Base-by-base conservation (phyloP, 2,329 filamentous ascomycete species). In the Neofusicoccum ribis region DNA sequence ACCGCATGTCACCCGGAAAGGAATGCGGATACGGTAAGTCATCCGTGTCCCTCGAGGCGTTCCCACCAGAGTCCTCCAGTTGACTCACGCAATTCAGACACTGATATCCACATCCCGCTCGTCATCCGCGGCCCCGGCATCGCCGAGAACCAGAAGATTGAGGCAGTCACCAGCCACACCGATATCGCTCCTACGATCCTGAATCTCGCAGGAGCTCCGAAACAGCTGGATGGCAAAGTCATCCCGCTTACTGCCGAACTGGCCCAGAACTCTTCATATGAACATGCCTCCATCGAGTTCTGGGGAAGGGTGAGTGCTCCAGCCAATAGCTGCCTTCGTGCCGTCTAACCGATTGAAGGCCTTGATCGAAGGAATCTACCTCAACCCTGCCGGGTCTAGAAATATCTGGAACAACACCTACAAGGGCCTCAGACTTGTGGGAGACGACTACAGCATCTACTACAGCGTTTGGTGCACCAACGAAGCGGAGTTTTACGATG, bases 381-480 rank as follows among this genome's bases (percentile, higher is more conserved):
- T 63, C 47, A 52, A 54, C 49, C 54, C 54, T 9, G 54, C 15
- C 15, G 47, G 47, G 8, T 36, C 60, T 8, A n/a, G 60, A 2
- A 52, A 63, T n/a, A 46, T 44, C 14, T 63, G 54, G 49, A 82
- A 82, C 67, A 88, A 88, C 68, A 89, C 86, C 0, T 89, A 89
- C 78, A 89, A 89, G 74, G 82, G 80, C 0, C 69, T 88, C 20
- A 81, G 86, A n/a, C 74, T 89, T 5, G 78, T 86, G 3, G 77
- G 82, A 0, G 72, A 81, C 2, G 74, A 77, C 4, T 90, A 90
- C 70, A 86, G 84, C 69, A 72, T 90, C 5, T 86, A 87, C 67
- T 91, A 91, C 70, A 83, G 86, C 0, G 86, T 90, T 0, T 91
- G 88, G 88, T 91, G 89, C 71, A 89, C 78, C 14, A 86, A 87